Evolutionary conservation across 169 alveolate species (phyloP).

Genomic region (Cryptosporidium viatorum): DNA sequence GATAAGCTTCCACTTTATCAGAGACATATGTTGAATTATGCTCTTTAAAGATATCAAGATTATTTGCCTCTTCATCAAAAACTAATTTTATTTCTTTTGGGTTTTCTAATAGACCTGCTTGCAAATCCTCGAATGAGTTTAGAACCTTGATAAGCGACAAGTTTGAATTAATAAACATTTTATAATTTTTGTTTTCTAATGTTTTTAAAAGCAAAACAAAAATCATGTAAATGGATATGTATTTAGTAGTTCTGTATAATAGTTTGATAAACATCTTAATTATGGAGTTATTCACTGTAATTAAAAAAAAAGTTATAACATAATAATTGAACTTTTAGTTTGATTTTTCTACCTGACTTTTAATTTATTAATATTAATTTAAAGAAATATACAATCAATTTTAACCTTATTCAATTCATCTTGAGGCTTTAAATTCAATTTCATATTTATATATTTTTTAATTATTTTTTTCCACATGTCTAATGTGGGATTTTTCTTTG

Average conservation of each 20-base stretch:
- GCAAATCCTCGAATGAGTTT: background rate
- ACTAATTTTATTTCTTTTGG: background rate
- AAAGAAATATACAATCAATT: background rate
- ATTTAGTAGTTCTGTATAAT: background rate
- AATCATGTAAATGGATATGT: background rate
- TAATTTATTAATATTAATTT: too few species aligned
- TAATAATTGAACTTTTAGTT: too few species aligned
- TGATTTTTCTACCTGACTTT: background rate
- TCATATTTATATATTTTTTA: background rate
- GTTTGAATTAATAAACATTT: background rate
- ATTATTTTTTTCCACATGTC: constrained; percentile 14
- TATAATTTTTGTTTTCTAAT: background rate
- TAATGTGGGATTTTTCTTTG: constrained; percentile 15
- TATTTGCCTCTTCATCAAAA: background rate
- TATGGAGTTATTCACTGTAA: background rate
- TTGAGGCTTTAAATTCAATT: background rate
- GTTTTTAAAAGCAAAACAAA: background rate
- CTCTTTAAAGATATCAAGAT: background rate
- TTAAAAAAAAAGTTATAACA: too few species aligned
- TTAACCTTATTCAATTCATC: background rate
- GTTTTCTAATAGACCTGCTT: background rate
- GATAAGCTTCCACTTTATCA: background rate
- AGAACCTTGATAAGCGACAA: background rate
- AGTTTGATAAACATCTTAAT: background rate
- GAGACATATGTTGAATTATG: background rate